Conservation (phyloP, 345 rosid species). For the Limnanthes douglasii region DNA sequence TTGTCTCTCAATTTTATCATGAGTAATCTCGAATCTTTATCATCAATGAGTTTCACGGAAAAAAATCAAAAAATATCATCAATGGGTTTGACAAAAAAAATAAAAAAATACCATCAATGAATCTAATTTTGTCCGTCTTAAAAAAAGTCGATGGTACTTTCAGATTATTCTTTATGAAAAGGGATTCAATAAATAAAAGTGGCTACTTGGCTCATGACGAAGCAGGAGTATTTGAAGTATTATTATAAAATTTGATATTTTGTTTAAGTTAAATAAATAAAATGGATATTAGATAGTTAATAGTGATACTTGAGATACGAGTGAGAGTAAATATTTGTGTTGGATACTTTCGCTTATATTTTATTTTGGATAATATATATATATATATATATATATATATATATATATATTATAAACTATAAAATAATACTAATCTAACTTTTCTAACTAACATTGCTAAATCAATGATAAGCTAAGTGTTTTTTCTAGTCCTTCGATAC, state of each 20-base stretch:
- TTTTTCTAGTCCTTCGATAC: too few species aligned
- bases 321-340: too few species aligned
- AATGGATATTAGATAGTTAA: not conserved
- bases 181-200: not conserved
- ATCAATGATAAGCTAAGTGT: constrained; percentile 18
- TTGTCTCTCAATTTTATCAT: too few species aligned
- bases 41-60: too few species aligned
- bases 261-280: not conserved
- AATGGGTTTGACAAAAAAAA: too few species aligned
- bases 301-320: not conserved
- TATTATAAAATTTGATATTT: constrained; percentile 1
- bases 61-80: too few species aligned
- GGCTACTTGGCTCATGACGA: constrained; percentile 3
- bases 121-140: too few species aligned
- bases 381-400: not conserved
- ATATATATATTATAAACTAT: constrained; percentile 3
- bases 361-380: not conserved
- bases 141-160: too few species aligned
- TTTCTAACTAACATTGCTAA: constrained; percentile 6
- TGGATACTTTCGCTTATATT: too few species aligned
- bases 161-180: too few species aligned
- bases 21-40: too few species aligned
- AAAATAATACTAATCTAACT: constrained; percentile 4
- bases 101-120: too few species aligned
- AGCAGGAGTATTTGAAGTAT: constrained; percentile 1